Percentiles rank a stretch among this genome's conserved stretches.
Conservation (phyloP, 345 rosid genomes). For the Melaleuca alternifolia region DNA sequence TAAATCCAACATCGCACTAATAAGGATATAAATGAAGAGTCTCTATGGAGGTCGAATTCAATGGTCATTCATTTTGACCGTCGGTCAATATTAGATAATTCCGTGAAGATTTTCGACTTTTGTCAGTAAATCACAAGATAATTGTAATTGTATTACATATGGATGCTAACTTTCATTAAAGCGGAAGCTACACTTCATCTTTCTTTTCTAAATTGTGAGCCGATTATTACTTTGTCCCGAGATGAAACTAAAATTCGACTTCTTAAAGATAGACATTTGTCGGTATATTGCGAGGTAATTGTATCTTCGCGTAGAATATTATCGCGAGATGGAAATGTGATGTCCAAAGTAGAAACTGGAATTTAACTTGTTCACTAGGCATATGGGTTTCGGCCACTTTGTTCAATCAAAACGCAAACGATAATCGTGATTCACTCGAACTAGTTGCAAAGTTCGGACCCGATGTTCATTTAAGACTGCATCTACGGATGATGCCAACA, state of each 20-base stretch:
- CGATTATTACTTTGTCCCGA: too few species aligned
- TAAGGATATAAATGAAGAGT: not conserved
- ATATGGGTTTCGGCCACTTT: not conserved
- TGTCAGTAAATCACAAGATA: not conserved
- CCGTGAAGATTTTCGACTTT: not conserved
- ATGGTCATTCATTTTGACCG: not conserved
- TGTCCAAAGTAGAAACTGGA: not conserved
- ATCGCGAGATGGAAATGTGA: not conserved
- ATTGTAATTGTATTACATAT: not conserved
- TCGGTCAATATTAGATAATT: not conserved
- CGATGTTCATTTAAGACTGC: not conserved
- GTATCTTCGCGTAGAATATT: not conserved
- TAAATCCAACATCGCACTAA: not conserved
- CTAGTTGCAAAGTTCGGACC: not conserved
- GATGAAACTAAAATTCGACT: too few species aligned
- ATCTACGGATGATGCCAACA: not conserved
- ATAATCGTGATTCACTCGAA: not conserved
- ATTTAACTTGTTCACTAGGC: not conserved
- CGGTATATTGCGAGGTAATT: too few species aligned
- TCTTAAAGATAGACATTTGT: not conserved
- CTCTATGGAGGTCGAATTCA: not conserved
- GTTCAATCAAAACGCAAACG: not conserved
- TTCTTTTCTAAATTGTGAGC: too few species aligned
- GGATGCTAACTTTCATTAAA: not conserved
- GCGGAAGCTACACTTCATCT: not conserved